Evolutionary conservation across 1,284 basidiomycete species (phyloP), one percentile per base, ranked within the genome.

Genomic region (Sporisorium graminicola): DNA sequence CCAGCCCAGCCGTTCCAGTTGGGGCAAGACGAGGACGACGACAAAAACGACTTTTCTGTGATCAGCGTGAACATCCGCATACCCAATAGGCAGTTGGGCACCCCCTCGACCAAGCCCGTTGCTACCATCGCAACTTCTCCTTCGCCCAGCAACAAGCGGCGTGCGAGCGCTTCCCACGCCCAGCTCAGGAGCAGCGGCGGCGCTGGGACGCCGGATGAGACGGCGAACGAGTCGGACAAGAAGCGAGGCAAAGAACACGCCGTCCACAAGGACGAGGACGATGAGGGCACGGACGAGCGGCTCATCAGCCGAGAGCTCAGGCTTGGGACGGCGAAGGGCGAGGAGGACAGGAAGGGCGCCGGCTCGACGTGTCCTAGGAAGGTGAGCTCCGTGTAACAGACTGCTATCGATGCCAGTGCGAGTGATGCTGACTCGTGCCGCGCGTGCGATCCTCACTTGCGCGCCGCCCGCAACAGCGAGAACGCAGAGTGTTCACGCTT

Each of bases 41-140:
- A 50, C 18, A 52, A 58, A 27, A 56, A 16, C 37, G 37, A 61
- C 10, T 43, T 63, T n/a, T 24, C 52, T 2, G 40, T 63, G 18
- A 50, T 69, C 46, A 50, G 59, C 26, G 56, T 63, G 12, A 44
- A 40, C 26, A 13, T 46, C 5, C 42, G 44, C 53, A 63, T 46
- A 8, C 53, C 35, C 24, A 26, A 2, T 22, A 58, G 26, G 2
- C 35, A 35, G n/a, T 12, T 26, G 2, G 53, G 26, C 18, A 13
- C 40, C n/a, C 9, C 40, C 10, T 16, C 53, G 10, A n/a, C 22
- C 20, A 43, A 55, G 22, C 26, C 54, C 5, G 8, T 6, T 33
- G 8, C 49, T 10, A 16, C 47, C 16, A 29, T 14, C 5, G 18
- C 27, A 31, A 16, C 49, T 7, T 14, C 47, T 7, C 46, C 33